phyloP scores from a whole-genome alignment of 176 grass and related monocot species.

The Tillandsia leiboldiana region DNA sequence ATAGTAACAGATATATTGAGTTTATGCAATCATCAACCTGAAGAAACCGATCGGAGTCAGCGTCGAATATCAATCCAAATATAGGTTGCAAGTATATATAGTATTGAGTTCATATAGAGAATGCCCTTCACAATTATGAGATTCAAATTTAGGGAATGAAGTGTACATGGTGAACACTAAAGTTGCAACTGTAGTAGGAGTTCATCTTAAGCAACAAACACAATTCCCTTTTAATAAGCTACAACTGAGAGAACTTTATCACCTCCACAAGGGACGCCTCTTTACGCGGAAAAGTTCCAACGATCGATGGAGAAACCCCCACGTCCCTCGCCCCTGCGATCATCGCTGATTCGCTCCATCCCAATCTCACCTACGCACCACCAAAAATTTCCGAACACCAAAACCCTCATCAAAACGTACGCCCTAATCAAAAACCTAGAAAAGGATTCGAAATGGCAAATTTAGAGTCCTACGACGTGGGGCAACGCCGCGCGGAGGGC shows the following conservation, averaged over 20 bases:
- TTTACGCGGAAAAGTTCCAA: slow-evolving; percentile 64
- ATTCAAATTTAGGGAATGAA: too few relatives aligned
- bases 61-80: too few relatives aligned
- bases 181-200: too few relatives aligned
- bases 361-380: slow-evolving; percentile 50
- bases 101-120: too few relatives aligned
- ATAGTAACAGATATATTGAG: too few relatives aligned
- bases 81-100: too few relatives aligned
- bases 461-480: slow-evolving; percentile 47
- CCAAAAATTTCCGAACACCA: not conserved
- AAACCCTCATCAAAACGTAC: not conserved
- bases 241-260: not conserved
- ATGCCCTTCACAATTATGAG: too few relatives aligned
- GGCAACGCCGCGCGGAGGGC: slow-evolving; percentile 76
- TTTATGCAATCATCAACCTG: too few relatives aligned
- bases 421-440: not conserved
- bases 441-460: not conserved
- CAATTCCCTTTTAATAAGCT: not conserved
- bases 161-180: too few relatives aligned
- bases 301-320: slow-evolving; percentile 66
- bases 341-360: slow-evolving; percentile 93
- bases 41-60: too few relatives aligned
- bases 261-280: slow-evolving; percentile 93
- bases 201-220: too few relatives aligned
- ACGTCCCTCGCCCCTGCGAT: slow-evolving; percentile 76